phyloP scores from a whole-genome alignment of 345 rosid genomes.

The Lepidium aucheri region DNA sequence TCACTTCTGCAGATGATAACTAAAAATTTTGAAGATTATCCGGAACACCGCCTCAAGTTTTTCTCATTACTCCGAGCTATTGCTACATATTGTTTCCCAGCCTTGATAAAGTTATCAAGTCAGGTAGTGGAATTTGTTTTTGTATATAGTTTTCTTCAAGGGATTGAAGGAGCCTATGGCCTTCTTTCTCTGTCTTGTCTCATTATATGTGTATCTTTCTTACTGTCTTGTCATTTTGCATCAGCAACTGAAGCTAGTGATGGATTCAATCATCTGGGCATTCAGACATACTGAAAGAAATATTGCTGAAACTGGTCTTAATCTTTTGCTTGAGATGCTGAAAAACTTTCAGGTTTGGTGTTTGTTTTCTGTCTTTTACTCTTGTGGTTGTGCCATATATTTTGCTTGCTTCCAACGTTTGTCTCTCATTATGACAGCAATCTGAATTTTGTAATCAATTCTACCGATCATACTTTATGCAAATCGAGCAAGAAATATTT shows the following conservation, averaged over 20 bases:
- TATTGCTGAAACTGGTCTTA: constrained; percentile 96
- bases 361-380: constrained; percentile 24
- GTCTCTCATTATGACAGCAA: constrained; percentile 36
- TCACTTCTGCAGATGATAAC: constrained; percentile 80
- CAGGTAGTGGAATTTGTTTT: constrained; percentile 50
- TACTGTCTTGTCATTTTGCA: constrained; percentile 3
- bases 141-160: not conserved
- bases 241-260: constrained; percentile 95
- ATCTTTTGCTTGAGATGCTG: constrained; percentile 77
- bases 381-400: constrained; percentile 35
- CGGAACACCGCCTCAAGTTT: constrained; percentile 98
- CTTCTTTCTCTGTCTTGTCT: constrained; percentile 3
- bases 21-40: constrained; percentile 95
- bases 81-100: constrained; percentile 89
- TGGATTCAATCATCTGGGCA: constrained; percentile 99
- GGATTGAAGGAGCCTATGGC: not conserved
- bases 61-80: constrained; percentile 96
- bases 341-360: constrained; percentile 76
- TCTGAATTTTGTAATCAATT: constrained; percentile 94
- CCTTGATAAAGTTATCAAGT: constrained; percentile 82
- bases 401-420: not conserved
- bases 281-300: constrained; percentile 99
- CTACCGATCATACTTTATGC: constrained; percentile 36
- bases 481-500: constrained; percentile 87
- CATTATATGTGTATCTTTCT: not conserved